Base-by-base conservation (phyloP, 768 basidiomycete species). In the Pleurotus ostreatus region DNA sequence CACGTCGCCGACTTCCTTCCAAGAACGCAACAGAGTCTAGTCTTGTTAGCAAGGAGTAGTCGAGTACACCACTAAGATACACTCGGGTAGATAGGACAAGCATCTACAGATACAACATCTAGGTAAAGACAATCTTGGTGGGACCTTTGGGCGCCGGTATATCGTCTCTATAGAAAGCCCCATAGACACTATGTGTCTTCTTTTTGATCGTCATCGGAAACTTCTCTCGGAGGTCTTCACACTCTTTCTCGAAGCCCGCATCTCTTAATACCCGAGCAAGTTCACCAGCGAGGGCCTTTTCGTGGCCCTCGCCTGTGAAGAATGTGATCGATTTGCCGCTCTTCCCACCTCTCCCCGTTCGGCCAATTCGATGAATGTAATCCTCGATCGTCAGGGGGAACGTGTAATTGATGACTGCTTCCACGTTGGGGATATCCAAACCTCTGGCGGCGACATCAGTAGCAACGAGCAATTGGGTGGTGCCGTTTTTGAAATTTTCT, bases 131-230 rank as follows among this genome's bases (percentile, higher is more conserved):
- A 60, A 91, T 91, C 76, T 88, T 90, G 8, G 83, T 89, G n/a
- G 88, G 84, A 1, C 75, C 82, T 18, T 78, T 78, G 20, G 80
- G 78, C 45, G 77, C 71, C 8, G 80, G 75, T 26, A 85, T 83
- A 60, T 86, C 84, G 61, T 89, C 84, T 55, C 87, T 70, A 70
- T 80, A 93, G 71, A 92, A 93, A 4, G 89, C 90, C 4, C 95
- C 95, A 63, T 97, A 98, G 41, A 83, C 88, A 16, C 91, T 76
- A 64, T 98, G 95, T 62, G 88, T 83, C 79, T 85, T 92, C 80
- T 98, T 98, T 78, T 96, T 97, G 74, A 98, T 93, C 57, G 94
- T 92, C 82, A 95, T 92, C 49, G 94, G 93, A 78, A 97, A 98
- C 64, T 86, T 85, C 57, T 86, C 47, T 52, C 55, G 83, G 71